Base-by-base conservation (phyloP, 306 rosid genomes). In the Ceratonia siliqua region DNA sequence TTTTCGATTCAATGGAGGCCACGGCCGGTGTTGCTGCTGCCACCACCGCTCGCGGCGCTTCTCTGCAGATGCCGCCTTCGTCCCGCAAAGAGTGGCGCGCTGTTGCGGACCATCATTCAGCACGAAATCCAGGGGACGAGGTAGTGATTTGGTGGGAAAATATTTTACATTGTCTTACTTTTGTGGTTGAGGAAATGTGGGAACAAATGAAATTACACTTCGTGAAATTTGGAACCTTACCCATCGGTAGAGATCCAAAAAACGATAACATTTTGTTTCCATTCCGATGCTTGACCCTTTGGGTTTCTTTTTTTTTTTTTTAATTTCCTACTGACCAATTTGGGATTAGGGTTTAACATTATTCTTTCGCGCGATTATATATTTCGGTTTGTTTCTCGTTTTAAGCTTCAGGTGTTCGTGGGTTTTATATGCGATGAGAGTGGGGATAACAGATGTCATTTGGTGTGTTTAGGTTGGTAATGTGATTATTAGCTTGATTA, bases 81-180 rank as follows among this genome's bases (percentile, higher is more conserved):
- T 62, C 84, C 2, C 87, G 99, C 54, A 89, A 90, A 50, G 94
- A 90, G 81, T 89, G 98, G 97, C 94, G 97, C 11, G 93, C 97
- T 50, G 89, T 89, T 24, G 56, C 96, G 12, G 99, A 95, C 32
- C 92, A 87, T 76, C 98, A 90, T 72, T 78, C 91, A n/a, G 70
- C 75, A 0, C 89, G 91, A 52, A 89, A 77, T 84, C 79, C 85
- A 9, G 88, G 85, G 8, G 91, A 86, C 1, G 98, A 92, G 98
- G 98, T 95, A 87, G 74, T 80, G 38, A 28, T 61, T 81, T 74
- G 39, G 17, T 45, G 75, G 13, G 1, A n/a, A 28, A 78, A 42
- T 41, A 42, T 74, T 62, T 63, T 69, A 64, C 91, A 85, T 81
- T 87, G 82, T 63, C 55, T 85, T 62, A 3, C 32, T 59, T 39